Conservation (phyloP, 2,329 filamentous ascomycete species). For the Fusarium torulosum region DNA sequence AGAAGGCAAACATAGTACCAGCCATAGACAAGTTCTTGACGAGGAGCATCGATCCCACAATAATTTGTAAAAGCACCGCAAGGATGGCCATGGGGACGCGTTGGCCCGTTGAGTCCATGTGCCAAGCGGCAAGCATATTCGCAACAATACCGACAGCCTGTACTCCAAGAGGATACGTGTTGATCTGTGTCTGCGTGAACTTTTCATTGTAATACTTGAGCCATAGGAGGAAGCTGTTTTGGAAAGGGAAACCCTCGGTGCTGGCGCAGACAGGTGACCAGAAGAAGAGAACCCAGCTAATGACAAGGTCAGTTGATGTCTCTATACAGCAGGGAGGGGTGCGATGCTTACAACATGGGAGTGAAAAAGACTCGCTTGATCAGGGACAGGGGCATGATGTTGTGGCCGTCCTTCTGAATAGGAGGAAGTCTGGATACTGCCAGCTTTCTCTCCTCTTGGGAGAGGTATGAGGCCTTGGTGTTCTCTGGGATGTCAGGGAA, state of each 20-base stretch:
- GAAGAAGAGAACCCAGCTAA: constrained; percentile 54
- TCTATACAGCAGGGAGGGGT: background rate
- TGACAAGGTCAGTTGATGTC: background rate
- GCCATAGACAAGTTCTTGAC: constrained; percentile 36
- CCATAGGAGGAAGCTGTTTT: constrained; percentile 46
- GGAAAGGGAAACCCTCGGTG: constrained; percentile 40
- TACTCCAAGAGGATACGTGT: constrained; percentile 45
- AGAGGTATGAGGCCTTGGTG: constrained; percentile 53
- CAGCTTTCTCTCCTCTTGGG: constrained; percentile 50
- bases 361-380: constrained; percentile 47
- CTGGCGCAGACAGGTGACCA: constrained; percentile 51
- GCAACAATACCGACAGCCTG: constrained; percentile 46
- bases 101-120: constrained; percentile 40
- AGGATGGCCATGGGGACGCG: constrained; percentile 33
- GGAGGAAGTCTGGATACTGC: constrained; percentile 50
- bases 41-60: constrained; percentile 39
- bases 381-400: constrained; percentile 49
- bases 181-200: constrained; percentile 44
- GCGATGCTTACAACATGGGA: constrained; percentile 45
- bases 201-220: constrained; percentile 40
- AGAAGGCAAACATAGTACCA: constrained; percentile 42
- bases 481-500: constrained; percentile 51
- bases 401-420: constrained; percentile 52
- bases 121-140: constrained; percentile 40
- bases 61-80: constrained; percentile 34